A percentile compares a stretch with the other conserved stretches of the same genome.
These are phyloP conservation scores for Dothidotthia symphoricarpi DNA, from an alignment of 2,329 filamentous ascomycete genomes.

Conservation along the genomic window DNA sequence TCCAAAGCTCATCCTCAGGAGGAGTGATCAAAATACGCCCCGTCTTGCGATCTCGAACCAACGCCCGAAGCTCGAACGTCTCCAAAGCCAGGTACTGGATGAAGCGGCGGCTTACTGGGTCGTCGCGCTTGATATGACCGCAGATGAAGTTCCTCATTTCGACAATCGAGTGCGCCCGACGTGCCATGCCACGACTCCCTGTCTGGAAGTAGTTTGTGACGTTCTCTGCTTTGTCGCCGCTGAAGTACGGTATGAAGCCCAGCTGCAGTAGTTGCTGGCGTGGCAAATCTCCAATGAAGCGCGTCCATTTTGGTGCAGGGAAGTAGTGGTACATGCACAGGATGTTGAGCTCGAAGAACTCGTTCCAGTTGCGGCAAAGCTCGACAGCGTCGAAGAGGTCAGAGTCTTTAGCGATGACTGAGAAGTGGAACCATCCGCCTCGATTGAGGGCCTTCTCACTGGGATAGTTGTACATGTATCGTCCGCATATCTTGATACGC, in stretches of 20 bases:
- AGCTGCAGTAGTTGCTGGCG: constrained; percentile 46
- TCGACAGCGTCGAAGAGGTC: constrained; percentile 45
- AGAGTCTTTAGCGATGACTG: constrained; percentile 52
- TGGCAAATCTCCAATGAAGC: constrained; percentile 42
- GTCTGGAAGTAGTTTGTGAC: constrained; percentile 34
- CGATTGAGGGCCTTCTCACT: constrained; percentile 49
- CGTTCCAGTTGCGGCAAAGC: constrained; percentile 53
- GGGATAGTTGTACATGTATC: constrained; percentile 53
- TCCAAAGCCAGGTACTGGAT: constrained; percentile 47
- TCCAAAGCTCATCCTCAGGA: constrained; percentile 42
- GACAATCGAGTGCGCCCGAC: constrained; percentile 35
- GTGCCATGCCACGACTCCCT: constrained; percentile 34
- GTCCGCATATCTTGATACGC: constrained; percentile 49
- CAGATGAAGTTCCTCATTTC: constrained; percentile 46
- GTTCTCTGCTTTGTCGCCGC: constrained; percentile 35
- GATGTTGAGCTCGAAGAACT: constrained; percentile 51
- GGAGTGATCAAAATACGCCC: constrained; percentile 40
- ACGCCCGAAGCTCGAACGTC: constrained; percentile 36
- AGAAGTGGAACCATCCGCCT: constrained; percentile 54
- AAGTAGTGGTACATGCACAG: constrained; percentile 50
- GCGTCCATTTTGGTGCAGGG: constrained; percentile 48
- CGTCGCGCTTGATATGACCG: constrained; percentile 45
- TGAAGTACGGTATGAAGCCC: constrained; percentile 41
- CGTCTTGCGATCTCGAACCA: constrained; percentile 46
- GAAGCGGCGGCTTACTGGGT: constrained; percentile 44